phyloP scores from a whole-genome alignment of 1,284 basidiomycete species.

The Tranzscheliella williamsii region DNA sequence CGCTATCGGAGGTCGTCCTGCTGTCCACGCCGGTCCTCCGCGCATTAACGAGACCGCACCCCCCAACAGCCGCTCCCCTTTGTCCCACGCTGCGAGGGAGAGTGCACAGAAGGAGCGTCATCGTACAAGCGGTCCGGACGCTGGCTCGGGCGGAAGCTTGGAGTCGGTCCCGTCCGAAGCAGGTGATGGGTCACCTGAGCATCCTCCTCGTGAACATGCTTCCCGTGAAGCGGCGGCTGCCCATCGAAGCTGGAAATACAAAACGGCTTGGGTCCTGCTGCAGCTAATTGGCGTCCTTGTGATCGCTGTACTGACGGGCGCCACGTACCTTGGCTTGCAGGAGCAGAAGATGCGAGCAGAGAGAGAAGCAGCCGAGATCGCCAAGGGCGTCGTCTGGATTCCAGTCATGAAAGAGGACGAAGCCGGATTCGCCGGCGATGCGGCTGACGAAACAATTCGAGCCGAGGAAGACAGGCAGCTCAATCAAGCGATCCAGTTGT shows the following conservation, averaged over 20 bases:
- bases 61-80: background rate
- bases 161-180: background rate
- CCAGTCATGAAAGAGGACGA: conserved; percentile 44
- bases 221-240: background rate
- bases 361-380: conserved; percentile 32
- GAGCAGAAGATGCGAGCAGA: conserved; percentile 33
- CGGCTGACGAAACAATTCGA: conserved; percentile 12
- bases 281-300: conserved; percentile 39
- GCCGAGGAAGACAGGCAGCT: conserved; percentile 25
- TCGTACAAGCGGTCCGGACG: too few species aligned
- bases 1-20: conserved; percentile 27
- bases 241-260: conserved; percentile 20
- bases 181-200: background rate
- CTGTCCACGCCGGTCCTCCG: conserved; percentile 5
- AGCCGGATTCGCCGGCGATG: conserved; percentile 20
- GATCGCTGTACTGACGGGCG: conserved; percentile 31
- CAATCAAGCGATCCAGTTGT: conserved; percentile 20
- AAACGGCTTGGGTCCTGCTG: conserved; percentile 18
- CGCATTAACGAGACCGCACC: background rate
- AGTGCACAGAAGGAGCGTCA: too few species aligned
- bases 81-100: background rate
- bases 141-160: background rate
- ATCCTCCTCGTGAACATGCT: too few species aligned
- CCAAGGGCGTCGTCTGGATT: conserved; percentile 47
- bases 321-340: conserved; percentile 41